Conservation (phyloP, 2,329 filamentous ascomycete genomes). For the Ophiostoma perfectum region DNA sequence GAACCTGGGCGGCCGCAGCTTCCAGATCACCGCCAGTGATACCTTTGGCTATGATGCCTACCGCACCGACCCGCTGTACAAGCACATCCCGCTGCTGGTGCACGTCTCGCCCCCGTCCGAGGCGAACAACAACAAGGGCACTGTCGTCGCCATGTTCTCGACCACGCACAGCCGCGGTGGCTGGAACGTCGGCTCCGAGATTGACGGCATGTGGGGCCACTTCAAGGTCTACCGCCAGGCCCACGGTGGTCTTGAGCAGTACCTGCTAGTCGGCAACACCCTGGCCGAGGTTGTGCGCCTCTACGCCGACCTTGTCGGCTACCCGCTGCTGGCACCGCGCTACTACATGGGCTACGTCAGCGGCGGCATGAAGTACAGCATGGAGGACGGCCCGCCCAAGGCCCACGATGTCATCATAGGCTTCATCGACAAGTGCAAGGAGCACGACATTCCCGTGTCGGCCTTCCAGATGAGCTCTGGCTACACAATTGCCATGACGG, state of each 20-base stretch:
- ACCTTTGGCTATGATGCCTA: constrained; percentile 69
- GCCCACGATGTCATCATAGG: constrained; percentile 56
- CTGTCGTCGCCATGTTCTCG: constrained; percentile 61
- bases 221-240: constrained; percentile 71
- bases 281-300: constrained; percentile 59
- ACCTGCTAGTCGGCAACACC: constrained; percentile 61
- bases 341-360: constrained; percentile 71
- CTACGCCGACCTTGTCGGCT: constrained; percentile 64
- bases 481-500: constrained; percentile 61
- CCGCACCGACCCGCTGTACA: constrained; percentile 66
- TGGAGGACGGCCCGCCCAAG: constrained; percentile 43
- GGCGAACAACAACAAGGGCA: constrained; percentile 3
- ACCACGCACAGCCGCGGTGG: constrained; percentile 59
- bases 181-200: constrained; percentile 64
- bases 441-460: constrained; percentile 63
- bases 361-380: constrained; percentile 54
- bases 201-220: constrained; percentile 69
- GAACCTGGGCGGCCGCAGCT: constrained; percentile 62
- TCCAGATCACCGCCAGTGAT: constrained; percentile 60
- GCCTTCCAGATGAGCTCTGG: constrained; percentile 69
- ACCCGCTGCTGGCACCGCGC: constrained; percentile 61
- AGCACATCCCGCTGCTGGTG: constrained; percentile 68
- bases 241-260: constrained; percentile 66
- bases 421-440: constrained; percentile 55
- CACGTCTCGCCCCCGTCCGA: constrained; percentile 53